Conservation (phyloP, 345 rosid genomes). For the Citrus sinensis region DVS_A1.0 CM039164.1:3960001-3960500, state of each 20-base stretch:
- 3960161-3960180: slow-evolving; percentile 8
- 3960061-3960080: slow-evolving; percentile 9
- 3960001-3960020: neutral
- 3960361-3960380: no score
- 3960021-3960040: slow-evolving; percentile 30
- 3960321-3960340: neutral
- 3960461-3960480: no score
- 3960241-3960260: slow-evolving; percentile 5
- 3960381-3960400: no score
- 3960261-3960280: neutral
- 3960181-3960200: neutral
- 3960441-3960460: no score
- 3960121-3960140: neutral
- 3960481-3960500: no score
- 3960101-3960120: slow-evolving; percentile 31
- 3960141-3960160: neutral
- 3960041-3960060: slow-evolving; percentile 27
- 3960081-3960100: slow-evolving; percentile 27
- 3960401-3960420: rapidly evolving
- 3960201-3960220: neutral
- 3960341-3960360: no score
- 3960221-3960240: neutral
- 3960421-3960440: no score
- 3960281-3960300: neutral
- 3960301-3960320: slow-evolving; percentile 29